Percentiles rank a stretch among this genome's conserved stretches.
phyloP scores from a whole-genome alignment of 2,329 filamentous ascomycete species.

The Hypoxylon rubiginosum region DNA sequence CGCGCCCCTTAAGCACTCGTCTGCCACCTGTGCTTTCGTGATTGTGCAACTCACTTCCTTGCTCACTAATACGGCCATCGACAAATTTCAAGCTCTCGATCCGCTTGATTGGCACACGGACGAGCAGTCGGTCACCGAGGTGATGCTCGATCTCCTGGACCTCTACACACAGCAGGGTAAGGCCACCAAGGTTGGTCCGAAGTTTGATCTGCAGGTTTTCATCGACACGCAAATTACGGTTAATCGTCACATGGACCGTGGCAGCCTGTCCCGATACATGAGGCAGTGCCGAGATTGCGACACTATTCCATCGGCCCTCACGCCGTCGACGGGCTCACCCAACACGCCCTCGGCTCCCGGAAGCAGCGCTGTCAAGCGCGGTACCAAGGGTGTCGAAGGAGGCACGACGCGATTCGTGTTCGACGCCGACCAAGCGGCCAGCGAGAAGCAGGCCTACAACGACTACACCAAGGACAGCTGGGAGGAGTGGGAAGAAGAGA shows the following conservation, averaged over 20 bases:
- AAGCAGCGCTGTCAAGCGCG: conserved; percentile 54
- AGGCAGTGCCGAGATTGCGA: conserved; percentile 69
- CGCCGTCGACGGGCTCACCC: conserved; percentile 54
- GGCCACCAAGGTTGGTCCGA: conserved; percentile 78
- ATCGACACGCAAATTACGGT: conserved; percentile 88
- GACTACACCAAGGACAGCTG: conserved; percentile 80
- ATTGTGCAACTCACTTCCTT: conserved; percentile 84
- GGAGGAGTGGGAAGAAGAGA: conserved; percentile 82
- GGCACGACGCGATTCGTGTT: conserved; percentile 93
- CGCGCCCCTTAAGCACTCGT: conserved; percentile 89
- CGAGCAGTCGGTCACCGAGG: conserved; percentile 73
- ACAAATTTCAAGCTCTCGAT: conserved; percentile 64
- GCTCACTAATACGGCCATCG: conserved; percentile 69
- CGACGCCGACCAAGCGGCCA: conserved; percentile 79
- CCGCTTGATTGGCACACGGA: conserved; percentile 62
- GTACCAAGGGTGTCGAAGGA: conserved; percentile 63
- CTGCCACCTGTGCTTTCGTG: conserved; percentile 85
- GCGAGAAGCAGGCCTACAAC: conserved; percentile 76
- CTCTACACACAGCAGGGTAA: conserved; percentile 88
- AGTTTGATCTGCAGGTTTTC: conserved; percentile 81
- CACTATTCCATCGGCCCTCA: conserved; percentile 48
- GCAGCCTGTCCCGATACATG: conserved; percentile 73
- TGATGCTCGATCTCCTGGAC: conserved; percentile 89
- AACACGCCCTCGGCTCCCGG: conserved; percentile 49
- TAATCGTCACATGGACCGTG: conserved; percentile 81